A percentile compares a stretch with the other conserved stretches of the same genome.
phyloP scores from a whole-genome alignment of 1,284 basidiomycete species.

The Apiotrichum porosum region DNA sequence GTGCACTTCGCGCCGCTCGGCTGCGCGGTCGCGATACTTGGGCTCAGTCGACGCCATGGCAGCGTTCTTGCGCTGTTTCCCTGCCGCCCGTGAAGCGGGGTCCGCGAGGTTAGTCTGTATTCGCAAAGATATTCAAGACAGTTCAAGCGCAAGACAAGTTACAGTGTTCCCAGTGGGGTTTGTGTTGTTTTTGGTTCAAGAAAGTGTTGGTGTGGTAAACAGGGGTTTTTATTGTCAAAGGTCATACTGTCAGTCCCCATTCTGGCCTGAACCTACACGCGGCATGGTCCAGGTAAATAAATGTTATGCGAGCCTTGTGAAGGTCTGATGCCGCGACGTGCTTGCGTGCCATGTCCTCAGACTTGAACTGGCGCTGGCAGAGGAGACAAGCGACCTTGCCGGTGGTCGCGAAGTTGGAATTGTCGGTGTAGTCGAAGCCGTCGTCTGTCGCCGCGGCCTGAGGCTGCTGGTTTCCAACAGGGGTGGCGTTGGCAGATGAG shows the following conservation, averaged over 20 bases:
- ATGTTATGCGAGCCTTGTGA: slow-evolving; percentile 68
- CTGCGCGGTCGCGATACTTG: slow-evolving; percentile 87
- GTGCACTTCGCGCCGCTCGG: slow-evolving; percentile 77
- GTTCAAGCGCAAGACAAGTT: no score
- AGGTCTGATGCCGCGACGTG: slow-evolving; percentile 86
- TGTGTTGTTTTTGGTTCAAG: not conserved
- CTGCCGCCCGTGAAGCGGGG: slow-evolving; percentile 61
- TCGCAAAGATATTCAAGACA: slow-evolving; percentile 11
- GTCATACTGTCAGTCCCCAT: slow-evolving; percentile 20
- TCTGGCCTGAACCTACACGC: slow-evolving; percentile 24
- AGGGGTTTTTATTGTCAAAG: not conserved
- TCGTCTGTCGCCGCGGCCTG: slow-evolving; percentile 12
- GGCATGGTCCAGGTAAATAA: slow-evolving; percentile 17
- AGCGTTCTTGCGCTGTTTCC: slow-evolving; percentile 62
- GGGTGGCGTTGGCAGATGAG: slow-evolving; percentile 35
- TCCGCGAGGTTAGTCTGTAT: slow-evolving; percentile 76
- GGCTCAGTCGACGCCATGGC: slow-evolving; percentile 52
- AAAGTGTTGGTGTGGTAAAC: not conserved
- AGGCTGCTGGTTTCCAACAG: slow-evolving; percentile 6
- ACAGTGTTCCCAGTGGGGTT: no score
- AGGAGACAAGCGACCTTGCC: slow-evolving; percentile 72
- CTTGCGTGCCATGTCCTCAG: slow-evolving; percentile 70
- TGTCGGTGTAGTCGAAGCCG: slow-evolving; percentile 74
- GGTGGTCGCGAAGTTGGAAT: slow-evolving; percentile 27
- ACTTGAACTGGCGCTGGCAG: slow-evolving; percentile 87